These are phyloP conservation scores for Claviceps quebecensis DNA, from an alignment of 2,329 filamentous ascomycete species.

Conservation along the genomic window DNA sequence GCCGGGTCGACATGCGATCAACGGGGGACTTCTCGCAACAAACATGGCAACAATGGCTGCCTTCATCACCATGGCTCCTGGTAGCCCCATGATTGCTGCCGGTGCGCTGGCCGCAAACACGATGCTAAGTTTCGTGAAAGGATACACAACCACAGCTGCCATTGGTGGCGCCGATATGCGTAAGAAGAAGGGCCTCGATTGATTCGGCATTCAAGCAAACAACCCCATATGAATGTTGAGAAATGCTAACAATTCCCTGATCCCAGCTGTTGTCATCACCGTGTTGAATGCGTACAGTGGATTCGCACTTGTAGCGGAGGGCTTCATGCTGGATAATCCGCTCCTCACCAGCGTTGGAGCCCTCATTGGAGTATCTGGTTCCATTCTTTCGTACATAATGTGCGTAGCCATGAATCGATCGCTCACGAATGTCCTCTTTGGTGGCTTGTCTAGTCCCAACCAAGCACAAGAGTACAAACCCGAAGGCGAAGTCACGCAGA, in stretches of 20 bases:
- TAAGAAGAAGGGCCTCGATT: conserved; percentile 12
- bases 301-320: conserved; percentile 79
- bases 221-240: not conserved
- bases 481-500: conserved; percentile 66
- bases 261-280: conserved; percentile 62
- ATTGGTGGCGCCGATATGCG: conserved; percentile 93
- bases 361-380: conserved; percentile 77
- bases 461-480: conserved; percentile 54
- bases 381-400: conserved; percentile 75
- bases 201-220: not conserved
- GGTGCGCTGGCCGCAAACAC: conserved; percentile 65
- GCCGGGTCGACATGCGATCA: conserved; percentile 62
- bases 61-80: conserved; percentile 70
- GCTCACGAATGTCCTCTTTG: conserved; percentile 79
- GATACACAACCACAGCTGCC: conserved; percentile 73
- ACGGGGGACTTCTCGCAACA: conserved; percentile 56
- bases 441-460: conserved; percentile 47
- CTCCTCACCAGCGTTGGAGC: conserved; percentile 75
- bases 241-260: conserved; percentile 4
- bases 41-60: conserved; percentile 75
- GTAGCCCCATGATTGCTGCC: conserved; percentile 64
- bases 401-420: conserved; percentile 88
- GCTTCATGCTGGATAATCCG: conserved; percentile 81
- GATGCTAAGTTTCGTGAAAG: conserved; percentile 67
- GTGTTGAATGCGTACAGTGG: conserved; percentile 85